phyloP scores from a whole-genome alignment of 495 filamentous ascomycete genomes.

The Penicillium salamii region DNA sequence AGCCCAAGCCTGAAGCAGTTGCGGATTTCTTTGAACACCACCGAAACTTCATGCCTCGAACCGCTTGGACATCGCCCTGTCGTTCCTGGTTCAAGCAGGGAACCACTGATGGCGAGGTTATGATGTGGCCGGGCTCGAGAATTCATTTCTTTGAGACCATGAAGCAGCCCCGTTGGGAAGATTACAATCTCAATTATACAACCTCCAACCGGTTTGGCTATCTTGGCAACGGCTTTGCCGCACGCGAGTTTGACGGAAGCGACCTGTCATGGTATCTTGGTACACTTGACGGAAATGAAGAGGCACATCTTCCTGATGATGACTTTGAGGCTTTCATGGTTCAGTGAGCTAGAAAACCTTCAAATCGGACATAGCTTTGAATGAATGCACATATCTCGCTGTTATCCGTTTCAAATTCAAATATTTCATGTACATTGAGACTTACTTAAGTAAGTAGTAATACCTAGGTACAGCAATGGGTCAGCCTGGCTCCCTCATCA shows the following conservation, averaged over 20 bases:
- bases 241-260: slow-evolving; percentile 14
- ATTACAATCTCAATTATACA: slow-evolving; percentile 36
- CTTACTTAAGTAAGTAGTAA: not conserved
- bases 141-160: slow-evolving; percentile 53
- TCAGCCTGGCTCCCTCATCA: no score
- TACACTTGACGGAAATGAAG: slow-evolving; percentile 1
- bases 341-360: not conserved
- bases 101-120: slow-evolving; percentile 8
- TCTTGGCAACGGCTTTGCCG: slow-evolving; percentile 24
- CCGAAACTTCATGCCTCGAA: slow-evolving; percentile 32
- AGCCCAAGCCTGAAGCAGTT: slow-evolving; percentile 20
- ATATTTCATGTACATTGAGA: no score
- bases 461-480: no score
- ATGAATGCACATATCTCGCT: not conserved
- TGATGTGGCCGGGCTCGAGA: slow-evolving; percentile 30
- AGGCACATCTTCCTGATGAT: slow-evolving; percentile 7
- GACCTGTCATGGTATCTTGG: slow-evolving; percentile 20
- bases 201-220: slow-evolving; percentile 21
- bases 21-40: slow-evolving; percentile 36
- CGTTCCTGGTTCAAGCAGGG: slow-evolving; percentile 44
- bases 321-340: slow-evolving; percentile 11
- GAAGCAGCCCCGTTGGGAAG: slow-evolving; percentile 44
- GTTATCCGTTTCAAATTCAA: not conserved
- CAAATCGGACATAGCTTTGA: not conserved
- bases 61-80: slow-evolving; percentile 39